These are phyloP conservation scores for Galeopsis tetrahit DNA, from an alignment of 257 asterid genomes.

Conservation along the genomic window DNA sequence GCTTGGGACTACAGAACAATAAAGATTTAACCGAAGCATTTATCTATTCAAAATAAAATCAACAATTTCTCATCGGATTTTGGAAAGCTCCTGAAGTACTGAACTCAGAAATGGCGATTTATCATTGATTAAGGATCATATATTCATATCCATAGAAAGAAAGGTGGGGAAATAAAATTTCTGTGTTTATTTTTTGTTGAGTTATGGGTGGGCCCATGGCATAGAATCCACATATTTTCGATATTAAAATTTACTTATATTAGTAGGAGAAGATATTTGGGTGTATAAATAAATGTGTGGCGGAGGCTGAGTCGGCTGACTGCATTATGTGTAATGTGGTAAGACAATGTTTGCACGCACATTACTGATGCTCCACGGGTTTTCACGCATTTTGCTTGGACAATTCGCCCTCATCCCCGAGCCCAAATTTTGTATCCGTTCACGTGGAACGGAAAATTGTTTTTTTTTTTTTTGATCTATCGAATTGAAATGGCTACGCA, in stretches of 20 bases:
- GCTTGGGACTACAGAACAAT: constrained; percentile 45
- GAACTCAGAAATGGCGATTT: not conserved
- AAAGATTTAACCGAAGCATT: constrained; percentile 58
- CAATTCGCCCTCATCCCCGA: too few relatives aligned
- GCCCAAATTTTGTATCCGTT: not conserved
- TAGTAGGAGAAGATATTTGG: constrained; percentile 4
- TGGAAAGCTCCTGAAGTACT: constrained; percentile 21
- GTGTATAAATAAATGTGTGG: constrained; percentile 45
- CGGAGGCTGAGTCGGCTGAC: constrained; percentile 35
- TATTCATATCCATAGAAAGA: constrained; percentile 3
- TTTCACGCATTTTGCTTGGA: not conserved
- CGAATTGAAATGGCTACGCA: too few relatives aligned
- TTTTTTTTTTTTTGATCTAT: too few relatives aligned
- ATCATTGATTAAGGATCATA: constrained; percentile 29
- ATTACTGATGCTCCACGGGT: constrained; percentile 23
- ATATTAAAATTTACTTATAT: not conserved
- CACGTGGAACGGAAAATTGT: too few relatives aligned
- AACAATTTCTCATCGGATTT: constrained; percentile 29
- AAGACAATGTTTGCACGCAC: constrained; percentile 35
- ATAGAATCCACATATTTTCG: constrained; percentile 23
- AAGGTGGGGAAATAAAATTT: not conserved
- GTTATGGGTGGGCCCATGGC: constrained; percentile 24
- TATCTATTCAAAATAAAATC: not conserved
- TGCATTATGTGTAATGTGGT: constrained; percentile 38
- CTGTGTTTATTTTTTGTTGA: not conserved